Percentiles rank a stretch among this genome's conserved stretches.
phyloP scores from a whole-genome alignment of 371 early-diverging fungal genomes.

The Dichotomocladium elegans region DNA sequence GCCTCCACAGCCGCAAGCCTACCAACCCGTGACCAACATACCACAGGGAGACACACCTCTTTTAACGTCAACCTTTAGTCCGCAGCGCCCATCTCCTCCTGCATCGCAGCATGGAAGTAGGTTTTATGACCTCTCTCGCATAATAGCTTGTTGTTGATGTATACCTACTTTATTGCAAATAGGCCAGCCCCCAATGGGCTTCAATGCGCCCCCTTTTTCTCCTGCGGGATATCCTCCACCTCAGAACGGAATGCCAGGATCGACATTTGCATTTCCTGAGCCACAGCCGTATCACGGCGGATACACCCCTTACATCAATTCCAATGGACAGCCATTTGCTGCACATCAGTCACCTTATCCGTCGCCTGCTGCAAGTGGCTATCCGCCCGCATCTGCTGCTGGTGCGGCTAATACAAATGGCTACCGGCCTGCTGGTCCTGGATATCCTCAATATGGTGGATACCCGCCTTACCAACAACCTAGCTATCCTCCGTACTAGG shows the following conservation, averaged over 20 bases:
- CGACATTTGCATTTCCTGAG: conserved; percentile 10
- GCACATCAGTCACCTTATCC: conserved; percentile 17
- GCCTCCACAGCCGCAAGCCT: too few relatives aligned
- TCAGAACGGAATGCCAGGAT: not conserved
- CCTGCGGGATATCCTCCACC: conserved; percentile 1
- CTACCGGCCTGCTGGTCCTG: conserved; percentile 8
- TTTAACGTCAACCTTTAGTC: too few relatives aligned
- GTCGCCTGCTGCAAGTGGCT: conserved; percentile 5
- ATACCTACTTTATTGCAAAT: not conserved
- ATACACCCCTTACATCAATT: conserved; percentile 4
- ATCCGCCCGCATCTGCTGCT: conserved; percentile 6
- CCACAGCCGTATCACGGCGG: conserved; percentile 10
- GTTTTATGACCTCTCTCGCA: not conserved
- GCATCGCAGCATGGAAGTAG: not conserved
- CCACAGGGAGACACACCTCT: too few relatives aligned
- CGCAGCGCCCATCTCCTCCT: too few relatives aligned
- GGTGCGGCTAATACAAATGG: conserved; percentile 7
- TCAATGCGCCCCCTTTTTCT: not conserved
- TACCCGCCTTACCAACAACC: not conserved
- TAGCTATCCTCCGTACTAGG: too few relatives aligned
- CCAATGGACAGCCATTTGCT: conserved; percentile 11
- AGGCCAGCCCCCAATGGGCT: not conserved
- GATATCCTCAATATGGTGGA: not conserved
- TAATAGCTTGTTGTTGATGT: not conserved
- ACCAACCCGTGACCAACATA: not conserved